A percentile compares a stretch with the other conserved stretches of the same genome.
These are phyloP conservation scores for Collybia mongolica DNA, from an alignment of 768 basidiomycete species.

Conservation along the genomic window DNA sequence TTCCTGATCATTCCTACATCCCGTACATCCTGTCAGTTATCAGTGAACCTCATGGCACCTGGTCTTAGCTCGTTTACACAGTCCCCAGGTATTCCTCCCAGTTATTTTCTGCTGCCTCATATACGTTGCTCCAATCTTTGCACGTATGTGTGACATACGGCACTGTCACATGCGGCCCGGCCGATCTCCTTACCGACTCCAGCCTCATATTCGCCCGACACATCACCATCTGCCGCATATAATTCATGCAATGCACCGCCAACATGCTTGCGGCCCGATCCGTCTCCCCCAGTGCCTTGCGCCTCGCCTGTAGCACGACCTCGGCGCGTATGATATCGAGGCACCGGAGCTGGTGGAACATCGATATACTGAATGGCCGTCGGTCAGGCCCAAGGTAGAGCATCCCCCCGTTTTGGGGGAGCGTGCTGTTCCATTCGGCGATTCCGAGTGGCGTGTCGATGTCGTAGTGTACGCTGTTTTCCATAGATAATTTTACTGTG, in stretches of 20 bases:
- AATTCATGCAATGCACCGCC: slow-evolving; percentile 21
- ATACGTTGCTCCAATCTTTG: slow-evolving; percentile 33
- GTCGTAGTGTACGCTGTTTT: not conserved
- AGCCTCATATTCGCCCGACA: slow-evolving; percentile 14
- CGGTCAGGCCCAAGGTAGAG: slow-evolving; percentile 30
- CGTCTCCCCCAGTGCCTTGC: not conserved
- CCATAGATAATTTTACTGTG: not conserved
- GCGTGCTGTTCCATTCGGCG: not conserved
- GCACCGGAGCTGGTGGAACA: slow-evolving; percentile 36
- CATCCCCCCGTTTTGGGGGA: slow-evolving; percentile 18
- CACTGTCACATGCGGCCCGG: slow-evolving; percentile 7
- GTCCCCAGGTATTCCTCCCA: slow-evolving; percentile 14
- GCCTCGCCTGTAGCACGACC: not conserved
- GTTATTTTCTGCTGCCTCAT: slow-evolving; percentile 24
- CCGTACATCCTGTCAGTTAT: too few species aligned
- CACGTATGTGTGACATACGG: slow-evolving; percentile 17
- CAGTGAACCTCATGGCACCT: too few species aligned
- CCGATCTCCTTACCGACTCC: slow-evolving; percentile 15
- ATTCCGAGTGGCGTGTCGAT: not conserved
- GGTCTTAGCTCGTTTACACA: too few species aligned
- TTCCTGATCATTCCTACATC: too few species aligned
- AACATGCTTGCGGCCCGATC: too few species aligned
- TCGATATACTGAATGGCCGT: slow-evolving; percentile 31
- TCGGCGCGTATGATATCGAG: slow-evolving; percentile 26
- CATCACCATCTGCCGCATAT: slow-evolving; percentile 16